These are phyloP conservation scores for Cucurbita moschata DNA, from an alignment of 306 rosid genomes.

Conservation along the genomic window DNA sequence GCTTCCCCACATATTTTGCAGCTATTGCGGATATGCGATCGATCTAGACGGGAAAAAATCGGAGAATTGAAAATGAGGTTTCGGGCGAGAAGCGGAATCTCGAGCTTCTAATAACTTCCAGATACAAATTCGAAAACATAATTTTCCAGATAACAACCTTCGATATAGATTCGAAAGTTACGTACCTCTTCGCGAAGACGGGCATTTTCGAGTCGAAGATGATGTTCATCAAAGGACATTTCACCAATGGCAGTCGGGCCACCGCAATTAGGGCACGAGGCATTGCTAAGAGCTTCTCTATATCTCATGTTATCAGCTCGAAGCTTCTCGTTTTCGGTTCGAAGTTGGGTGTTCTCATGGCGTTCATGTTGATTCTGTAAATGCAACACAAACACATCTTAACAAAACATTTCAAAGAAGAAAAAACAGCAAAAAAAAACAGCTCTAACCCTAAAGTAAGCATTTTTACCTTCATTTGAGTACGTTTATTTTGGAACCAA, in stretches of 20 bases:
- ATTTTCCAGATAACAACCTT: too few relatives aligned
- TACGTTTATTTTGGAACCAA: constrained; percentile 98
- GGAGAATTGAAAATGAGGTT: background rate
- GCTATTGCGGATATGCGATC: constrained; percentile 89
- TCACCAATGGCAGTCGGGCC: constrained; percentile 95
- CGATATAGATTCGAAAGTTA: background rate
- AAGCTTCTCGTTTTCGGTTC: constrained; percentile 79
- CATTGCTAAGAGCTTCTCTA: constrained; percentile 86
- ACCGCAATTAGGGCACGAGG: constrained; percentile 94
- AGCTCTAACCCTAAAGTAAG: background rate
- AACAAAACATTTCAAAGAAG: background rate
- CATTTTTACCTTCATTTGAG: constrained; percentile 74
- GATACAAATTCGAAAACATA: too few relatives aligned
- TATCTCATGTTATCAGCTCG: constrained; percentile 87
- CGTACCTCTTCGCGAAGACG: constrained; percentile 91
- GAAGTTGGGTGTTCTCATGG: constrained; percentile 62
- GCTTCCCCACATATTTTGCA: constrained; percentile 89
- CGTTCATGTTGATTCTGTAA: constrained; percentile 80
- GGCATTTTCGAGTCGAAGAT: constrained; percentile 79
- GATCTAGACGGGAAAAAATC: constrained; percentile 24
- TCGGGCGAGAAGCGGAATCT: background rate
- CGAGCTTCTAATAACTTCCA: too few relatives aligned
- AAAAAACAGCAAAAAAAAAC: background rate
- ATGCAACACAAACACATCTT: background rate
- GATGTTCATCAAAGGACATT: constrained; percentile 97